Evolutionary conservation across 2,329 filamentous ascomycete species (phyloP), one percentile per base, ranked within the genome.

Genomic region (Epichloe gansuensis): DNA sequence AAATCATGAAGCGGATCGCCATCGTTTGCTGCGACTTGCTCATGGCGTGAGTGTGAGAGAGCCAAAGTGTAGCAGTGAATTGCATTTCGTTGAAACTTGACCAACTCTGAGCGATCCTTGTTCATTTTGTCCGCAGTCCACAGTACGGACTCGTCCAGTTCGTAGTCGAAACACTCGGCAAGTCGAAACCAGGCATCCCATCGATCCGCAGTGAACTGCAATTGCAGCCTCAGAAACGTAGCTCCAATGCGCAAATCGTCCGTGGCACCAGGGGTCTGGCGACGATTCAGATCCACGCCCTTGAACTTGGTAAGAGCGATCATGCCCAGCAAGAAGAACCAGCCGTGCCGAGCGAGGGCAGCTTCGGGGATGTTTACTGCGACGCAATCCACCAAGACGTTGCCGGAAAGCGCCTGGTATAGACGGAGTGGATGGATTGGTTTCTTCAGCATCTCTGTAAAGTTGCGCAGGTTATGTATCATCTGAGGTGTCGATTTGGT

Each of bases 101-200:
- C 78, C 45, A 95, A 69, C 54, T 94, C 88, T 4, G 74, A 71
- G 52, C 86, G 82, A 60, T 86, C 85, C 64, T 86, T 91, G 68
- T 95, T 95, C 69, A 95, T 84, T 67, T 94, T 95, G 59, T 95
- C 89, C 1, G 89, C 87, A 21, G 85, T 86, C 90, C 90, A 95
- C 5, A 91, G 80, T 5, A 94, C 86, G 6, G 84, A 81, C 66
- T 95, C 90, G 57, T 95, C 90, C 13, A 95, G 73, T 61, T 94
- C 89, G 49, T 88, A 85, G 66, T 95, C 90, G 61, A 89, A 91
- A 48, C 86, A 88, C 65, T 95, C 89, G 0, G 85, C 90, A 25
- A 95, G 77, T 12, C 88, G 81, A 65, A 91, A 93, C 90, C 90
- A 95, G 0, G 87, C 86, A 65, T 95, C 87, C 90, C 90, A 95